Base-by-base conservation (phyloP, 1,284 basidiomycete species). In the Chondrostereum purpureum region DNA sequence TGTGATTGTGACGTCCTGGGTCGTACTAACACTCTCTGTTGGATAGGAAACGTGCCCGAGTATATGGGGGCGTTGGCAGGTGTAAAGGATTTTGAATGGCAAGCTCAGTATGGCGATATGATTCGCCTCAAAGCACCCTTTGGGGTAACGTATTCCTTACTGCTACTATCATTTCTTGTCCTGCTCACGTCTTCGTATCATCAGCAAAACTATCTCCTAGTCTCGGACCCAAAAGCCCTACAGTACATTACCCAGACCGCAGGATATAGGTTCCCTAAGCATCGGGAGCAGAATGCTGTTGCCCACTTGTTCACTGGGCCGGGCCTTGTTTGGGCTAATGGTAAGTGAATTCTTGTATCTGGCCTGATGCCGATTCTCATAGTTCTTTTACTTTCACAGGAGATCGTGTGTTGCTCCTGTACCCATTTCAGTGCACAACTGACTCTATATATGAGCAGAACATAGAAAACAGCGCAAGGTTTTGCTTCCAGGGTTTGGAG, bases 41-140 rank as follows among this genome's bases (percentile, higher is more conserved):
- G n/a, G n/a, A n/a, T 53, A 77, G 76, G 77, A 2, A 73, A 75
- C 47, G 58, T 78, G 13, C 65, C 65, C 18, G 70, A 78, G 52
- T 58, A 75, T 21, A 70, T 72, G 52, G 71, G 73, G 48, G 69
- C 67, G 47, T 68, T 73, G 53, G 73, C 66, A 6, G 75, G 68
- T 3, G 64, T 64, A 13, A 67, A 67, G 10, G 39, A 46, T 3
- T 42, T 42, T 19, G 16, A 35, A 42, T 46, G 45, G 45, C 45
- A 42, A 24, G 39, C 21, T 2, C 16, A n/a, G 10, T 46, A 43
- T 19, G 46, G 46, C 12, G 41, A 37, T 11, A 31, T 47, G 11
- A 39, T 37, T 5, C 40, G 46, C 19, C 40, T 43, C 41, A 47
- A 16, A 14, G 46, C 31, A 1, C 35, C 46, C 12, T 34, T 43